Conservation (phyloP, 129 eudicot genomes). For the Tagetes patula region DNA sequence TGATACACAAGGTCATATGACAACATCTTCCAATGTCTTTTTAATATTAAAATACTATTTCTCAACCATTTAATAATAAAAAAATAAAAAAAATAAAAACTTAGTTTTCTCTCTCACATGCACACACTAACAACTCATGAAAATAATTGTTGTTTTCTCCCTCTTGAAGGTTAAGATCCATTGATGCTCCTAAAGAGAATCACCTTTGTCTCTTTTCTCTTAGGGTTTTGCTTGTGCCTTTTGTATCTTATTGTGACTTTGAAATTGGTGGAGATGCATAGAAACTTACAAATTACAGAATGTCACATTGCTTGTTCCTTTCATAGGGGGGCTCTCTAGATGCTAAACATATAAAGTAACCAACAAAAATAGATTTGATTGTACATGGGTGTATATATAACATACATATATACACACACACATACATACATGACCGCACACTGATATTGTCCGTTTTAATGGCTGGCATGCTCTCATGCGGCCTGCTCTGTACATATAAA, state of each 20-base stretch:
- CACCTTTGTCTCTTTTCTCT: constrained; percentile 31
- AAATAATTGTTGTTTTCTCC: constrained; percentile 30
- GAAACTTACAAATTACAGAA: constrained; percentile 38
- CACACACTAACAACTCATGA: constrained; percentile 20
- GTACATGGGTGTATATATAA: background rate
- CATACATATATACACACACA: constrained; percentile 11
- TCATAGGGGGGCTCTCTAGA: constrained; percentile 33
- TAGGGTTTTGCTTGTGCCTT: constrained; percentile 39
- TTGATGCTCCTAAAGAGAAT: constrained; percentile 32
- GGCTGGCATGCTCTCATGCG: no score
- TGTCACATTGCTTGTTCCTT: constrained; percentile 37
- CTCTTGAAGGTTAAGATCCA: constrained; percentile 29
- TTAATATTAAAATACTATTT: constrained; percentile 12
- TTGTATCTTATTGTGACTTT: constrained; percentile 31
- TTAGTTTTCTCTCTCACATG: constrained; percentile 31
- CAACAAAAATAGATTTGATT: constrained; percentile 27
- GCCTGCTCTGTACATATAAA: no score
- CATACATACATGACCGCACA: background rate
- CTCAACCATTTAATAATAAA: background rate
- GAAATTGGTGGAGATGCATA: constrained; percentile 32
- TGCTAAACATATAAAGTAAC: constrained; percentile 28
- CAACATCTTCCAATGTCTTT: constrained; percentile 39
- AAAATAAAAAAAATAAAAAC: background rate
- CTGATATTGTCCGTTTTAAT: no score
- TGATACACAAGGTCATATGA: constrained; percentile 38